These are phyloP conservation scores for Cylindrotheca closterium DNA, from an alignment of 108 stramenopile genomes.

Conservation along the genomic window DNA sequence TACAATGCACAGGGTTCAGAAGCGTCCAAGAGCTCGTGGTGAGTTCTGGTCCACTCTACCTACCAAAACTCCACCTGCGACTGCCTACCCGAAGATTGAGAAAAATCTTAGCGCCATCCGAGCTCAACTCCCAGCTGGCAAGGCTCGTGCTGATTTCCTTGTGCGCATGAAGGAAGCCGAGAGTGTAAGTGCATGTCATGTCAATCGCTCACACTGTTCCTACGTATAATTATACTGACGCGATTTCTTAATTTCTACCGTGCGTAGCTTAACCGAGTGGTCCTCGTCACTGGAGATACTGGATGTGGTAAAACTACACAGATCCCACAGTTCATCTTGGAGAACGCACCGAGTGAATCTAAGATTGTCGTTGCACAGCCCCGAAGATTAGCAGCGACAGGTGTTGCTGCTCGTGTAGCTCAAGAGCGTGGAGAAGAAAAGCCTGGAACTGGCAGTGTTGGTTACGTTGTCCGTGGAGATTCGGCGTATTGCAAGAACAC, in stretches of 20 bases:
- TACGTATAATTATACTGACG: too few relatives aligned
- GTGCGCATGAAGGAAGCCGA: slow-evolving; percentile 42
- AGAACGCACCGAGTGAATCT: slow-evolving; percentile 63
- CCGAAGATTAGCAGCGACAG: slow-evolving; percentile 91
- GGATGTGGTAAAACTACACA: slow-evolving; percentile 91
- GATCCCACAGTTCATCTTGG: slow-evolving; percentile 90
- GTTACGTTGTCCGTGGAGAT: slow-evolving; percentile 93
- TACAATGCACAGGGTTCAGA: neutral
- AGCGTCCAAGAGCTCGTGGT: slow-evolving; percentile 47
- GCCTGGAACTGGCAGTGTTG: slow-evolving; percentile 76
- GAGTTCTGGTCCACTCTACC: slow-evolving; percentile 71
- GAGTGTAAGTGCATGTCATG: slow-evolving; percentile 28
- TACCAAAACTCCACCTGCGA: slow-evolving; percentile 55
- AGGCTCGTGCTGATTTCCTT: slow-evolving; percentile 65
- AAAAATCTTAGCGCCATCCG: slow-evolving; percentile 42
- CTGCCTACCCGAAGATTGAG: slow-evolving; percentile 52
- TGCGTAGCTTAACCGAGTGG: too few relatives aligned
- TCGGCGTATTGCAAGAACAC: slow-evolving; percentile 62
- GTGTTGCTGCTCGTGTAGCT: slow-evolving; percentile 92
- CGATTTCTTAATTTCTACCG: too few relatives aligned
- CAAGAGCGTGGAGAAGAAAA: slow-evolving; percentile 82
- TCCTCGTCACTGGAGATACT: slow-evolving; percentile 85
- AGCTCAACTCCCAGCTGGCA: slow-evolving; percentile 68
- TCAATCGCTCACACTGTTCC: too few relatives aligned
- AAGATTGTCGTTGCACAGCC: slow-evolving; percentile 97